Evolutionary conservation across 2,329 filamentous ascomycete species (phyloP), one percentile per base, ranked within the genome.

Genomic region (Talaromyces sp.): DNA sequence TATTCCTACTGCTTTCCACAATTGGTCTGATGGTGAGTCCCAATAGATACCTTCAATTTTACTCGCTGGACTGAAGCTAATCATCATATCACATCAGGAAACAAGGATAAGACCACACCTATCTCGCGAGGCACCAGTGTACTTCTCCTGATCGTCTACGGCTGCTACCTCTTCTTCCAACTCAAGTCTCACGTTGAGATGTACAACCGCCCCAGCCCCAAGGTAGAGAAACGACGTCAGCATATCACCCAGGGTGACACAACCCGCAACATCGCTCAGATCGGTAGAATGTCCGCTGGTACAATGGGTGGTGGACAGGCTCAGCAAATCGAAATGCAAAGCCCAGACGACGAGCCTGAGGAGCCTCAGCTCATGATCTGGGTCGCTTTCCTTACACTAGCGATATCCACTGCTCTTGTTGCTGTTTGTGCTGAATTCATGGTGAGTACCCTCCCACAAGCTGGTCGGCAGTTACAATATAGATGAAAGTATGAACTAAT

Each of bases 101-200:
- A 33, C 14, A 37, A 37, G 6, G 56, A 59, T 8, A 50, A 57
- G 17, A 56, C 52, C 24, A 67, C 67, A 1, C 60, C 62, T 3
- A 53, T 73, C n/a, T 73, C 70, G 5, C 64, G 70, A 65, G 72
- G 73, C 37, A 81, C 83, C 3, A 84, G 89, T 11, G 83, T 97
- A 55, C 91, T 97, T 56, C 81, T 97, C 4, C 81, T 97, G 1
- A 69, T 95, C 42, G 88, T 95, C 9, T 97, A 97, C 70, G 85
- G 74, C 45, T 88, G 84, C 51, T 97, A 95, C 66, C 85, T 97
- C 2, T 82, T 90, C 72, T 97, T 97, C 79, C 93, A 97, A 73
- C 85, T 97, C 54, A 90, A 91, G 70, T 92, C 92, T 0, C 92
- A 97, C 71, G 80, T 82, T 20, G 78, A 78, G 8, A 86, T 96